These are phyloP conservation scores for Penicillium aurantiogriseum DNA, from an alignment of 2,329 filamentous ascomycete species.

Conservation along the genomic window DNA sequence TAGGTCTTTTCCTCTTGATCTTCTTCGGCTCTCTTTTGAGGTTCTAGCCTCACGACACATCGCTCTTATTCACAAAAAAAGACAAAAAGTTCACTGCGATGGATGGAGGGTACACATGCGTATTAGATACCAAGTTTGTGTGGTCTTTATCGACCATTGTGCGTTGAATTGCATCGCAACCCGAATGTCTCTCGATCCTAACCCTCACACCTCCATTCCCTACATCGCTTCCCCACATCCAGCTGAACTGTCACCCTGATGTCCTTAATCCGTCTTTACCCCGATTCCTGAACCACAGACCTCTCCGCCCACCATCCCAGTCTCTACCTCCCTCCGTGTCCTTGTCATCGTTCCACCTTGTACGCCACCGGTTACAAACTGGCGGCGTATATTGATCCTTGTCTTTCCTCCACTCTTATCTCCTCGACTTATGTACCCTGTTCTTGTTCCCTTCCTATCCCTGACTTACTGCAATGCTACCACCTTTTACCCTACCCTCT, in stretches of 20 bases:
- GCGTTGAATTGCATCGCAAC: constrained; percentile 22
- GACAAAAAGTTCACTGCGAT: constrained; percentile 27
- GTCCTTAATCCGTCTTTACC: constrained; percentile 2
- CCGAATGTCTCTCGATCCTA: constrained; percentile 13
- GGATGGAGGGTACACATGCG: constrained; percentile 19
- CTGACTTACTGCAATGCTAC: constrained; percentile 4
- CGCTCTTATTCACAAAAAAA: constrained; percentile 24
- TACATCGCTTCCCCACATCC: constrained; percentile 2
- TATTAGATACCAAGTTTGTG: constrained; percentile 27
- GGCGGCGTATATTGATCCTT: constrained; percentile 7
- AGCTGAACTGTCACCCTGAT: constrained; percentile 7
- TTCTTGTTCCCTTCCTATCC: background rate
- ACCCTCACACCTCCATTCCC: constrained; percentile 1
- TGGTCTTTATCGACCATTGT: constrained; percentile 17
- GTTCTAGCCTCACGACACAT: constrained; percentile 8
- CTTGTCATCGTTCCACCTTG: constrained; percentile 6
- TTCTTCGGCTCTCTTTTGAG: background rate
- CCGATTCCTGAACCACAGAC: constrained; percentile 1
- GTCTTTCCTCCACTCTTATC: constrained; percentile 4
- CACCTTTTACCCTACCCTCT: constrained; percentile 2
- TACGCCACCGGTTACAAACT: background rate
- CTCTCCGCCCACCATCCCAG: constrained; percentile 3
- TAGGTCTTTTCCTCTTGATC: constrained; percentile 9
- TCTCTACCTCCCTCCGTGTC: constrained; percentile 4
- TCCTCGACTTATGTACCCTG: constrained; percentile 1